phyloP scores from a whole-genome alignment of 2,329 filamentous ascomycete genomes.

The Leptographium radiaticola region DNA sequence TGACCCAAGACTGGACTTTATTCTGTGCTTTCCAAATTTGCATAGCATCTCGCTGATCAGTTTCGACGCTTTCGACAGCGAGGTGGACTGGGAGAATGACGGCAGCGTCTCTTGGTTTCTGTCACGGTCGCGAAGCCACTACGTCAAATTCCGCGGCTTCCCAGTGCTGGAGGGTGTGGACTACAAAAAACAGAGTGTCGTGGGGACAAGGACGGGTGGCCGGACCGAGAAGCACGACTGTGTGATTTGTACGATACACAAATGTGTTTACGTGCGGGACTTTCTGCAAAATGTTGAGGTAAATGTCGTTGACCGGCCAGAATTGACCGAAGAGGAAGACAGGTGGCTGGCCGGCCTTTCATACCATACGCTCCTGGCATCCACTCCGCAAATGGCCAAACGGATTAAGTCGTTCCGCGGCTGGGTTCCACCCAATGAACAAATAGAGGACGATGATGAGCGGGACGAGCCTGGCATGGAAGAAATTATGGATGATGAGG shows the following conservation, averaged over 20 bases:
- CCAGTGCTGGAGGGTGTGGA: slow-evolving; percentile 3
- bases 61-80: slow-evolving; percentile 6
- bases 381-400: neutral
- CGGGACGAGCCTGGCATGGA: neutral
- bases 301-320: neutral
- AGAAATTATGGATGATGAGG: neutral
- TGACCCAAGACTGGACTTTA: slow-evolving; percentile 7
- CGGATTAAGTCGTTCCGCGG: neutral
- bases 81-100: slow-evolving; percentile 7
- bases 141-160: slow-evolving; percentile 7
- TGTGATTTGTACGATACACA: slow-evolving; percentile 13
- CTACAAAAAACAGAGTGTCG: slow-evolving; percentile 3
- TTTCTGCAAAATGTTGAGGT: slow-evolving; percentile 1
- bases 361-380: slow-evolving; percentile 5
- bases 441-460: neutral
- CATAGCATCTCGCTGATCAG: slow-evolving; percentile 10
- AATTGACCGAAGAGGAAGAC: slow-evolving; percentile 4
- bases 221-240: slow-evolving; percentile 8
- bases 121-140: slow-evolving; percentile 1
- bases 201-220: slow-evolving; percentile 2
- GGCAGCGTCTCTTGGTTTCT: slow-evolving; percentile 7
- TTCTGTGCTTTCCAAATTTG: slow-evolving; percentile 10
- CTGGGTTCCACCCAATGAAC: neutral
- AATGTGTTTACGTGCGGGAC: slow-evolving; percentile 10
- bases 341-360: slow-evolving; percentile 2